A percentile compares a stretch with the other conserved stretches of the same genome.
phyloP scores from a whole-genome alignment of 805 yeast species.

The Kodamaea sagamina region DNA sequence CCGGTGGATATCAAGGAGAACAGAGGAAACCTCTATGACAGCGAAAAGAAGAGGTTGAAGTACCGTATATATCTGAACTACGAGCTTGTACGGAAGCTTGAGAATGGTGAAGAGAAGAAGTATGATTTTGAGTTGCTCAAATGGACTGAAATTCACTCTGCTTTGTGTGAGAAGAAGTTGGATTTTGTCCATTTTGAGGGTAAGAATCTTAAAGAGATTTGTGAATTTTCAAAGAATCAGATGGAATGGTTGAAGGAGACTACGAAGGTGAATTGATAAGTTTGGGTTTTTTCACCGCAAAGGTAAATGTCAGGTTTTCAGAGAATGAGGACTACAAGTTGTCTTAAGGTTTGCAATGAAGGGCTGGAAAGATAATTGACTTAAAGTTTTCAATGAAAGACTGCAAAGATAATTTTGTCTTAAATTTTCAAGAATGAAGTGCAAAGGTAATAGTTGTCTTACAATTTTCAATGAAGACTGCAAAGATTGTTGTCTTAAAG shows the following conservation, averaged over 20 bases:
- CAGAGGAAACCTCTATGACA: constrained; percentile 29
- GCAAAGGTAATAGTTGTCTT: no score
- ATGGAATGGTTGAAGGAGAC: constrained; percentile 23
- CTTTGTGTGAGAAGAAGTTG: constrained; percentile 28
- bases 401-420: no score
- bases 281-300: no score
- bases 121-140: constrained; percentile 34
- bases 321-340: no score
- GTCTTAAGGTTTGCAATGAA: no score
- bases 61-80: constrained; percentile 31
- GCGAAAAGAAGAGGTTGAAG: constrained; percentile 24
- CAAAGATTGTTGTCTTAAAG: no score
- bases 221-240: constrained; percentile 31
- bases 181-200: constrained; percentile 28
- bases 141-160: constrained; percentile 31
- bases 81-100: constrained; percentile 17
- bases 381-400: no score
- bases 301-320: no score
- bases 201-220: constrained; percentile 23
- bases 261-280: background rate
- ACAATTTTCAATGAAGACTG: no score
- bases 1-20: constrained; percentile 25
- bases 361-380: no score
- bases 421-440: no score
- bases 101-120: constrained; percentile 1